A percentile compares a stretch with the other conserved stretches of the same genome.
Evolutionary conservation across 352 stramenopile species (phyloP).

Genomic region (Globisporangium heterothallicum): DNA sequence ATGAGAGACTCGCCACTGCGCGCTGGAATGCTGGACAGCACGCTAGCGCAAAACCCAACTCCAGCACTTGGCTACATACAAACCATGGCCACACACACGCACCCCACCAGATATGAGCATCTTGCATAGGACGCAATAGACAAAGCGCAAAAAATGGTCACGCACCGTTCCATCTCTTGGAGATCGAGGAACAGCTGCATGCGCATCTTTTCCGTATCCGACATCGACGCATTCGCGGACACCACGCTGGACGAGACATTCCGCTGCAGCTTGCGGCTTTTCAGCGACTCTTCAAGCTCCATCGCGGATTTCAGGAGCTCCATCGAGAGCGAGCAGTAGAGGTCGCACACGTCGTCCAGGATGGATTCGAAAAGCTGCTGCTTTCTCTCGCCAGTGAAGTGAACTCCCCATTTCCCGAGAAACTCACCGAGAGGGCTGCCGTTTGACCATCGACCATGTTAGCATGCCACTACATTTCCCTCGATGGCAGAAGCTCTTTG

Average conservation of each 20-base stretch:
- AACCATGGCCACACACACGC: not conserved
- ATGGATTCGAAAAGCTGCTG: constrained; percentile 50
- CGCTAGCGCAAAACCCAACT: constrained; percentile 40
- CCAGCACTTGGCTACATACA: constrained; percentile 39
- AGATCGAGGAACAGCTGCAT: constrained; percentile 75
- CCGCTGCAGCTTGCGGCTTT: constrained; percentile 80
- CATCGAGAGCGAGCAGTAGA: constrained; percentile 59
- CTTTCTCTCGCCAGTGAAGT: constrained; percentile 36
- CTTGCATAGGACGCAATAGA: not conserved
- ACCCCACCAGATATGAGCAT: constrained; percentile 3
- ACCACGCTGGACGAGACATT: constrained; percentile 21
- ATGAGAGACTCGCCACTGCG: constrained; percentile 15
- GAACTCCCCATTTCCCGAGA: constrained; percentile 59
- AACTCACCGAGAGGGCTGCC: constrained; percentile 64
- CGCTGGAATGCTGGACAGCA: constrained; percentile 24
- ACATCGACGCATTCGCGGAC: constrained; percentile 30
- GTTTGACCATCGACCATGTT: not conserved
- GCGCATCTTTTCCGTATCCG: constrained; percentile 85
- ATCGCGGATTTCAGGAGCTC: constrained; percentile 72
- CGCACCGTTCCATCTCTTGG: constrained; percentile 63
- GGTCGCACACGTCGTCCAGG: constrained; percentile 46
- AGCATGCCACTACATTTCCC: too few relatives aligned
- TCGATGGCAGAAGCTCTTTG: too few relatives aligned
- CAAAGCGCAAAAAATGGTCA: not conserved
- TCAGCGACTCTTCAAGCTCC: constrained; percentile 85